These are phyloP conservation scores for Allantophomopsis cytisporea DNA, from an alignment of 2,329 filamentous ascomycete genomes.

Conservation along the genomic window DNA sequence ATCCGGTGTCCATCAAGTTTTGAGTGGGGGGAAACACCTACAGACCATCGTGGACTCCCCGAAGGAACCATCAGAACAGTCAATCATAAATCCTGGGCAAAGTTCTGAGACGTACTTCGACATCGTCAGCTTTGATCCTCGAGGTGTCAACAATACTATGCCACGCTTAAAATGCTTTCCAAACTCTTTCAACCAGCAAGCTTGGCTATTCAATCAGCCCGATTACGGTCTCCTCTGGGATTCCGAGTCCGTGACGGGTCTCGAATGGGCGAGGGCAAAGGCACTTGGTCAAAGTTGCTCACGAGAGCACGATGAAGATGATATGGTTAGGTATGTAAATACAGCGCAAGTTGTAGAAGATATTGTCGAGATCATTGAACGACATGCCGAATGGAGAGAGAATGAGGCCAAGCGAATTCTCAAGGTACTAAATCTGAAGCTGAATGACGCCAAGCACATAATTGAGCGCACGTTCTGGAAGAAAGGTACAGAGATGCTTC, in stretches of 20 bases:
- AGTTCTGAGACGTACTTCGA: constrained; percentile 9
- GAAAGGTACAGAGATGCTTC: constrained; percentile 18
- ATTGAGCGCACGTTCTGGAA: constrained; percentile 3
- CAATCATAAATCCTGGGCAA: too few relatives aligned
- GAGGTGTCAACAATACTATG: constrained; percentile 31
- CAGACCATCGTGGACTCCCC: constrained; percentile 15
- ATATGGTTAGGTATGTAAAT: neutral
- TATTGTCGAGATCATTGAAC: neutral
- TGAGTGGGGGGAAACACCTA: constrained; percentile 11
- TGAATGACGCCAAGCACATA: too few relatives aligned
- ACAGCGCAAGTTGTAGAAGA: neutral
- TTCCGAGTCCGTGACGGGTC: neutral
- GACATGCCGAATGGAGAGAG: neutral
- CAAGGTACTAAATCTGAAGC: too few relatives aligned
- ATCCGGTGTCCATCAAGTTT: constrained; percentile 19
- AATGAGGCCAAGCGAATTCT: neutral
- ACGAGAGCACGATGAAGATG: too few relatives aligned
- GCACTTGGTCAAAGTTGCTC: neutral
- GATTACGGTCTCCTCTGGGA: constrained; percentile 13
- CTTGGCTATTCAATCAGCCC: neutral
- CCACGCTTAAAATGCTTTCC: constrained; percentile 31
- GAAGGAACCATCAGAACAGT: too few relatives aligned
- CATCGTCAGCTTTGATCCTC: constrained; percentile 29
- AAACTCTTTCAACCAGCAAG: neutral
- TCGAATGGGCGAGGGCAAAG: neutral